phyloP scores from a whole-genome alignment of 805 yeast species.

The Teunomyces kruisii region DNA sequence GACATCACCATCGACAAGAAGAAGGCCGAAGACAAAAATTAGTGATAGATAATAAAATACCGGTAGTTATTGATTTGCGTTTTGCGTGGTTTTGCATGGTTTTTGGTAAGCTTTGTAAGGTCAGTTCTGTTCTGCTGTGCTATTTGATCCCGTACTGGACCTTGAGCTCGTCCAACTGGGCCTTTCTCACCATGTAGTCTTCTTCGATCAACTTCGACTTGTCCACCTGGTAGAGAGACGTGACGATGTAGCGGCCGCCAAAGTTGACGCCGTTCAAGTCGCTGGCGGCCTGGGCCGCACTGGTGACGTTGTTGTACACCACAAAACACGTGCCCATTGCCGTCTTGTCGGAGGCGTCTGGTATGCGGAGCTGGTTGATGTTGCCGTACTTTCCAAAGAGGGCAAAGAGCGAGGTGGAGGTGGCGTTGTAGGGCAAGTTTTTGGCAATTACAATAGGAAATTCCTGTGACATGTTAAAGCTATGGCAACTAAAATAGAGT shows the following conservation, averaged over 20 bases:
- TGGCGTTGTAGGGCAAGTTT: slow-evolving; percentile 55
- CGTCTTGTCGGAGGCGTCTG: slow-evolving; percentile 8
- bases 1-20: slow-evolving; percentile 27
- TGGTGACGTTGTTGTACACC: slow-evolving; percentile 47
- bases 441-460: slow-evolving; percentile 52
- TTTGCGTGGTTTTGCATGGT: too few relatives aligned
- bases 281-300: slow-evolving; percentile 52
- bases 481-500: background rate
- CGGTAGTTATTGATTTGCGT: too few relatives aligned
- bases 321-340: slow-evolving; percentile 50
- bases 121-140: too few relatives aligned
- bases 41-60: slow-evolving; percentile 3
- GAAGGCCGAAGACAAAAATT: slow-evolving; percentile 2
- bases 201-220: slow-evolving; percentile 26
- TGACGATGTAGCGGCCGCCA: slow-evolving; percentile 58
- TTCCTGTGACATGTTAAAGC: slow-evolving; percentile 19
- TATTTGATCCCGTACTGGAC: slow-evolving; percentile 7
- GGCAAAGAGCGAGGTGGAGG: slow-evolving; percentile 47
- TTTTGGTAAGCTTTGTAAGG: too few relatives aligned
- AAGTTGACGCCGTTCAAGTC: slow-evolving; percentile 61
- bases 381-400: slow-evolving; percentile 57
- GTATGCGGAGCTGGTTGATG: slow-evolving; percentile 51
- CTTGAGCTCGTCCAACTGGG: slow-evolving; percentile 26
- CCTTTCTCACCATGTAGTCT: slow-evolving; percentile 24
- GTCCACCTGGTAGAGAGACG: slow-evolving; percentile 48